phyloP scores from a whole-genome alignment of 2,329 filamentous ascomycete genomes.

The Colletotrichum lentis region DNA sequence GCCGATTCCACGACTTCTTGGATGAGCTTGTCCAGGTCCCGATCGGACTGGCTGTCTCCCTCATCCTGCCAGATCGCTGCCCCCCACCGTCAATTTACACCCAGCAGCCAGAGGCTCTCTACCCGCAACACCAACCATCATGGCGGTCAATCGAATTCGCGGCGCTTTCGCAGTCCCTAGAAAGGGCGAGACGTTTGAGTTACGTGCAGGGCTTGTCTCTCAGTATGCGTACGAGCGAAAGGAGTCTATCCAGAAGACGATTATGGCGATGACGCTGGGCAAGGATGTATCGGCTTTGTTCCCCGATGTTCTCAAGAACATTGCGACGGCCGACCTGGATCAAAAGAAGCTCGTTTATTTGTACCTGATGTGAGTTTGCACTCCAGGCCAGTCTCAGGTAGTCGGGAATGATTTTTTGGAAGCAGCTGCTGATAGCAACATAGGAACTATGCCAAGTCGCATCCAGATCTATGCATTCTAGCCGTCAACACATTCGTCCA shows the following conservation, averaged over 20 bases:
- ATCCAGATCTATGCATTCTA: slow-evolving; percentile 97
- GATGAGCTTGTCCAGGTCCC: slow-evolving; percentile 35
- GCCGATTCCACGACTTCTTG: slow-evolving; percentile 7
- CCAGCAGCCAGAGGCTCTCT: slow-evolving; percentile 42
- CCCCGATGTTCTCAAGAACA: slow-evolving; percentile 98
- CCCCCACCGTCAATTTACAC: not conserved
- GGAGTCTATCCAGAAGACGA: slow-evolving; percentile 99
- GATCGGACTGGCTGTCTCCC: slow-evolving; percentile 33
- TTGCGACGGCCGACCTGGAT: slow-evolving; percentile 91
- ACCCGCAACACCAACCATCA: slow-evolving; percentile 53
- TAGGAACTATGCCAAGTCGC: slow-evolving; percentile 99
- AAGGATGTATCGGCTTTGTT: slow-evolving; percentile 98
- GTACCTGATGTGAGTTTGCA: slow-evolving; percentile 83
- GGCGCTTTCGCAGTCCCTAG: slow-evolving; percentile 91
- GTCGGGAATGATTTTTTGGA: not conserved
- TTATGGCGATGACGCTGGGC: slow-evolving; percentile 99
- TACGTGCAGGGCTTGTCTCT: slow-evolving; percentile 93
- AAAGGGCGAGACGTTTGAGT: slow-evolving; percentile 98
- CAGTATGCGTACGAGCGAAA: slow-evolving; percentile 99
- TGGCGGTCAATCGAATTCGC: slow-evolving; percentile 96
- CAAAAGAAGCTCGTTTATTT: slow-evolving; percentile 99
- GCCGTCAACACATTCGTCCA: slow-evolving; percentile 99
- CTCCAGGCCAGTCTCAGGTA: slow-evolving; percentile 14
- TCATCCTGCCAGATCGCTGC: slow-evolving; percentile 19
- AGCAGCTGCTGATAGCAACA: slow-evolving; percentile 39